Evolutionary conservation across 148 eudicot genomes (phyloP), one percentile per base, ranked within the genome.

Genomic region (Vaccinium myrtillus): DNA sequence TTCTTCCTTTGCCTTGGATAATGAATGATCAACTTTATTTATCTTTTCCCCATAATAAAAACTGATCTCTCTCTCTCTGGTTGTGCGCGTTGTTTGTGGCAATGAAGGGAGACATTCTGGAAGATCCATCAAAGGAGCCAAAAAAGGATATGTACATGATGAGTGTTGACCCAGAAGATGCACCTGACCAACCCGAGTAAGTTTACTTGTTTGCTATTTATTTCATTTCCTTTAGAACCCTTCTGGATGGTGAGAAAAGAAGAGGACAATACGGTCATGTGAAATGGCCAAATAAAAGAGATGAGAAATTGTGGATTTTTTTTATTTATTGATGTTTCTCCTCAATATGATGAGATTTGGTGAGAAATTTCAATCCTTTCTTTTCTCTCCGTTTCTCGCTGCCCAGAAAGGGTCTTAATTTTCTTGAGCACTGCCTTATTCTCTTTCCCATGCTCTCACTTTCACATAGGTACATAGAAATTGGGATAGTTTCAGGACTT

Each of bases 71-170:
- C 18, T 27, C 32, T 75, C 80, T 5, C 10, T 23, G 16, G 15
- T 5, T 49, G 5, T 53, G 30, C 6, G 46, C 30, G 8, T 84
- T n/a, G 23, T 49, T 3, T 54, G 5, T 69, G 67, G 58, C 56
- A n/a, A 25, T 77, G 83, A 88, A 96, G 99, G 99, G 99, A 56
- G 99, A 96, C 86, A 93, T 94, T 83, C 86, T 96, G 86, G 99
- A 96, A 88, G 98, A 96, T 83, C 98, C 99, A 49, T 93, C 93
- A 25, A 92, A 91, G 78, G 99, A 94, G 88, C 99, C 98, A 6
- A 89, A 89, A 85, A 94, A 96, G 92, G 99, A 96, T 82, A 96
- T 94, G 99, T 96, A 88, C 87, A 94, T 96, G 99, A 92, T 96
- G 98, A 82, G 86, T n/a, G 92, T 90, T 61, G 94, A 92, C 89